Evolutionary conservation across 2,329 filamentous ascomycete species (phyloP).

Genomic region (Diaporthe nobilis): DNA sequence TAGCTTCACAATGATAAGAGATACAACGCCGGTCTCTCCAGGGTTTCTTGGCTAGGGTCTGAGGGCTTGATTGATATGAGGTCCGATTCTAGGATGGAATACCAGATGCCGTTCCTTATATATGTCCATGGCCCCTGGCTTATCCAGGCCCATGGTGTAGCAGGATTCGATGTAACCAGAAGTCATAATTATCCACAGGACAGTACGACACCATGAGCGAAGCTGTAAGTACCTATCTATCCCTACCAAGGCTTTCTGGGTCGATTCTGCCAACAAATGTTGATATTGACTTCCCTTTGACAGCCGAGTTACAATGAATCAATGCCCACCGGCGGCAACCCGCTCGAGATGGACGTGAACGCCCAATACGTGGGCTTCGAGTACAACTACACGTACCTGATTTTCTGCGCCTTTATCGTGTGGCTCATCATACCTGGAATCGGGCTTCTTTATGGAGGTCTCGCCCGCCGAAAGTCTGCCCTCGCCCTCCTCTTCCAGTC

Average conservation of each 20-base stretch:
- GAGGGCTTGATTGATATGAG: slow-evolving; percentile 8
- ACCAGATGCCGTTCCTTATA: not conserved
- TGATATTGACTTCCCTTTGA: not conserved
- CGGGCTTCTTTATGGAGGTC: slow-evolving; percentile 74
- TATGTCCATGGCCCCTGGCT: not conserved
- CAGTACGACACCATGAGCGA: slow-evolving; percentile 32
- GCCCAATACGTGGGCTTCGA: slow-evolving; percentile 71
- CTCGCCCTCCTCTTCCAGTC: slow-evolving; percentile 74
- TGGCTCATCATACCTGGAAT: slow-evolving; percentile 78
- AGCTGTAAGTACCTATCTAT: slow-evolving; percentile 27
- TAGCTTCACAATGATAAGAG: slow-evolving; percentile 37
- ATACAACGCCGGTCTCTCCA: slow-evolving; percentile 29
- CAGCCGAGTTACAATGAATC: slow-evolving; percentile 45
- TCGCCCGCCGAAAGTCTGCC: slow-evolving; percentile 73
- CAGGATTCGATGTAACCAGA: not conserved
- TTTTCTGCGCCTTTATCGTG: slow-evolving; percentile 72
- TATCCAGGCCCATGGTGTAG: not conserved
- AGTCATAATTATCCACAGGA: not conserved
- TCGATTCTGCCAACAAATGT: not conserved
- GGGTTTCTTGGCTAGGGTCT: slow-evolving; percentile 25
- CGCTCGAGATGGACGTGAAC: slow-evolving; percentile 52
- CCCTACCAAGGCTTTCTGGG: no score
- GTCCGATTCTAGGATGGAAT: slow-evolving; percentile 8
- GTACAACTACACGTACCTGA: slow-evolving; percentile 72
- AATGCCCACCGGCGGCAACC: slow-evolving; percentile 47